Conservation (phyloP, 2,329 filamentous ascomycete species). For the Xylariales sp. region DNA sequence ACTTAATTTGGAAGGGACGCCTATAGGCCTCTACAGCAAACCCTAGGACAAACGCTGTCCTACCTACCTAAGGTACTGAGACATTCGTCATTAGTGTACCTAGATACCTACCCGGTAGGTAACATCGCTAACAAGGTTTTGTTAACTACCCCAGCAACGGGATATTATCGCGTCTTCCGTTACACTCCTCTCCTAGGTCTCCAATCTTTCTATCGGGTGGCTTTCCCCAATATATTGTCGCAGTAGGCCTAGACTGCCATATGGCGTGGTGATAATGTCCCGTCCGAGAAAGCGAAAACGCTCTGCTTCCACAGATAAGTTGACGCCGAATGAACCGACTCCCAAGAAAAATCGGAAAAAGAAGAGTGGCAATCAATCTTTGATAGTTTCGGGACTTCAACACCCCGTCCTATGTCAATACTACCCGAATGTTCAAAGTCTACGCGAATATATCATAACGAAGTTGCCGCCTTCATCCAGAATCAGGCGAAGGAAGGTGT, state of each 20-base stretch:
- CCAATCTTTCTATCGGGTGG: not conserved
- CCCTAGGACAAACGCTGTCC: too few species aligned
- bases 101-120: too few species aligned
- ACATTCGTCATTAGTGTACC: too few species aligned
- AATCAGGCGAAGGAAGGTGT: conserved; percentile 68
- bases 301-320: conserved; percentile 23
- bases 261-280: conserved; percentile 40
- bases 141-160: conserved; percentile 1
- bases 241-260: conserved; percentile 1
- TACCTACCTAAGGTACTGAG: too few species aligned
- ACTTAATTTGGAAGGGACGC: too few species aligned
- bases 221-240: not conserved
- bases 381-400: conserved; percentile 43
- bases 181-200: not conserved
- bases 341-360: conserved; percentile 38
- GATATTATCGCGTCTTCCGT: conserved; percentile 18
- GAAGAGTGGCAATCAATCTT: conserved; percentile 13
- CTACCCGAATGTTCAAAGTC: conserved; percentile 72
- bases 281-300: conserved; percentile 47
- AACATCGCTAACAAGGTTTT: too few species aligned
- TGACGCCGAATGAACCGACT: conserved; percentile 29
- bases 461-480: conserved; percentile 75
- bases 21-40: too few species aligned
- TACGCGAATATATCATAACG: conserved; percentile 77
- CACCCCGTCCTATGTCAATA: conserved; percentile 76